These are phyloP conservation scores for Peltaster fructicola DNA, from an alignment of 2,329 filamentous ascomycete species.

Conservation along the genomic window DNA sequence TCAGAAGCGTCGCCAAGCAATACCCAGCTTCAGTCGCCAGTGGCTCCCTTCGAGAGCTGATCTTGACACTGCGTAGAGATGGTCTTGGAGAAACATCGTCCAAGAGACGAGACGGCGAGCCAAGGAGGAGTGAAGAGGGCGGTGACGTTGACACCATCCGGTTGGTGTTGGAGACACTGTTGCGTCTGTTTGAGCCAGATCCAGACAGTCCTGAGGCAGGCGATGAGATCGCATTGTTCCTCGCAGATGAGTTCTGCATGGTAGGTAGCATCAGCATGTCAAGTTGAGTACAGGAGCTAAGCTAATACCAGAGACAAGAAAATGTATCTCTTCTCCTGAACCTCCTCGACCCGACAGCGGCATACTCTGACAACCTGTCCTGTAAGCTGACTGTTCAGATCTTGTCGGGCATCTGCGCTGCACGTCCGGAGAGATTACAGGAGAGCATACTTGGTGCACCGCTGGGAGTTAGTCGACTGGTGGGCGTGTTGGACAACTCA, in stretches of 20 bases:
- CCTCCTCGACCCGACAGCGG: slow-evolving; percentile 72
- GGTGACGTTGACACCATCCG: slow-evolving; percentile 91
- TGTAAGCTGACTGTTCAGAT: slow-evolving; percentile 83
- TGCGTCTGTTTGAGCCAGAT: slow-evolving; percentile 73
- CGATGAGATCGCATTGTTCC: slow-evolving; percentile 87
- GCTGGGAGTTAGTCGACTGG: slow-evolving; percentile 70
- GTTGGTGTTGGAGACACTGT: slow-evolving; percentile 79
- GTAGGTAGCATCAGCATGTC: slow-evolving; percentile 24
- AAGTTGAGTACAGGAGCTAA: slow-evolving; percentile 25
- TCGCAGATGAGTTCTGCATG: slow-evolving; percentile 96
- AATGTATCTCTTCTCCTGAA: slow-evolving; percentile 84
- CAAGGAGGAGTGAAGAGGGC: slow-evolving; percentile 29
- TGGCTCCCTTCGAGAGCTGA: slow-evolving; percentile 74
- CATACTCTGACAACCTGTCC: slow-evolving; percentile 46
- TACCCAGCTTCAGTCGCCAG: slow-evolving; percentile 93
- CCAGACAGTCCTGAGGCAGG: slow-evolving; percentile 63
- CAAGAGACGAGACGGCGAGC: slow-evolving; percentile 22
- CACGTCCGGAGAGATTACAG: slow-evolving; percentile 78
- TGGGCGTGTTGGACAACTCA: slow-evolving; percentile 65
- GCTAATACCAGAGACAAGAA: slow-evolving; percentile 58
- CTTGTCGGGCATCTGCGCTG: slow-evolving; percentile 66
- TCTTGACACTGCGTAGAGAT: slow-evolving; percentile 71
- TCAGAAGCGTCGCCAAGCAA: slow-evolving; percentile 90
- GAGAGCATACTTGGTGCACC: slow-evolving; percentile 86
- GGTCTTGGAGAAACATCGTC: slow-evolving; percentile 15